These are phyloP conservation scores for Ceratocystis colombiana DNA, from an alignment of 2,329 filamentous ascomycete species.

Conservation along the genomic window DNA sequence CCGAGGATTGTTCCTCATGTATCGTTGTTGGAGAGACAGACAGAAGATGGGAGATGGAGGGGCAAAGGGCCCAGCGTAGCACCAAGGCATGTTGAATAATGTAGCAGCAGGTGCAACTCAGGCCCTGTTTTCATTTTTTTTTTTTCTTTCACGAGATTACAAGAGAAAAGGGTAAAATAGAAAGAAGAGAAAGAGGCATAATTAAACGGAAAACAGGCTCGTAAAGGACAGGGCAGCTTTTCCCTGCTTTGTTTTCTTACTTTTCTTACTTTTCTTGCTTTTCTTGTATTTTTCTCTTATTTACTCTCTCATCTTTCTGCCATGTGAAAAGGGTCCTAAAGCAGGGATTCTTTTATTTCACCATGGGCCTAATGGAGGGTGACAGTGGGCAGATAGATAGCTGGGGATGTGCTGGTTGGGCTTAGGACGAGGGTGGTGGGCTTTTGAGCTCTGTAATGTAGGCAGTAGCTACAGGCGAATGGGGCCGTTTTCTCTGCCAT, in stretches of 20 bases:
- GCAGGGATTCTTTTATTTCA: conserved; percentile 2
- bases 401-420: not conserved
- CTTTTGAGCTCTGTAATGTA: not conserved
- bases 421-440: not conserved
- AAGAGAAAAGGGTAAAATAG: not conserved
- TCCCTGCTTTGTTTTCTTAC: not conserved
- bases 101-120: too few species aligned
- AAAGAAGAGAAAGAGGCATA: not conserved
- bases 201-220: not conserved
- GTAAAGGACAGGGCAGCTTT: too few species aligned
- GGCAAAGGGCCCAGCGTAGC: not conserved
- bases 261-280: not conserved
- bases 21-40: too few species aligned
- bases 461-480: not conserved
- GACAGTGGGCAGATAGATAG: not conserved
- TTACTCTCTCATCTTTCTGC: not conserved
- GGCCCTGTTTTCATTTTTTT: too few species aligned
- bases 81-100: too few species aligned
- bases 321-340: conserved; percentile 13
- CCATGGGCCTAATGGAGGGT: conserved; percentile 8
- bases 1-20: too few species aligned
- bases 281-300: not conserved
- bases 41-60: not conserved
- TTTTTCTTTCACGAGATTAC: not conserved
- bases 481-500: too few species aligned